phyloP scores from a whole-genome alignment of 495 filamentous ascomycete species.

The Jackrogersella multiformis region DNA sequence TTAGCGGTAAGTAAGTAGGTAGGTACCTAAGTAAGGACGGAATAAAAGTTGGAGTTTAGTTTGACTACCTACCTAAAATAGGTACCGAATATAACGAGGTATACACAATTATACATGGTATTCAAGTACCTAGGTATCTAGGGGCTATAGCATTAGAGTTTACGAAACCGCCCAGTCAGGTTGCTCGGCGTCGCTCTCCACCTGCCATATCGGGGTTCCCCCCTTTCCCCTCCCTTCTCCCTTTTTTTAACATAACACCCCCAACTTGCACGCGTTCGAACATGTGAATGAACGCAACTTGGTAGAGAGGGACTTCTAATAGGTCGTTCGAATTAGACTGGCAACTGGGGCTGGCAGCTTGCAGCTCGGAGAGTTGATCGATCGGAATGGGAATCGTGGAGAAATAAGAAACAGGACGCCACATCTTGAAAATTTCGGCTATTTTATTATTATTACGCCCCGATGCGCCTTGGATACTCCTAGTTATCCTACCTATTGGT shows the following conservation, averaged over 20 bases:
- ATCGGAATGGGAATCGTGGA: conserved; percentile 25
- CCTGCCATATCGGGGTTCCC: conserved; percentile 32
- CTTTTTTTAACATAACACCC: too few species aligned
- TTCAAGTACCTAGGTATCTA: too few species aligned
- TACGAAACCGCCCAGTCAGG: conserved; percentile 22
- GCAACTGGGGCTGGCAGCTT: neutral
- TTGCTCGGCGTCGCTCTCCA: conserved; percentile 24
- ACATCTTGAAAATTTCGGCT: neutral
- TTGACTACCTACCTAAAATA: too few species aligned
- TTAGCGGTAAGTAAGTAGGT: too few species aligned
- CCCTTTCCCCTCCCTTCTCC: neutral
- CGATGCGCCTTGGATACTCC: neutral
- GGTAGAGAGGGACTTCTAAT: neutral
- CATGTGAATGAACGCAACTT: too few species aligned
- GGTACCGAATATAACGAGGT: too few species aligned
- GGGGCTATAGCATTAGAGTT: conserved; percentile 4
- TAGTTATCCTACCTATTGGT: neutral
- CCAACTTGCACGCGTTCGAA: conserved; percentile 29
- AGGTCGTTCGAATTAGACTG: neutral
- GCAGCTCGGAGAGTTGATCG: conserved; percentile 27
- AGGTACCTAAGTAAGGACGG: neutral
- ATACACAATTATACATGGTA: too few species aligned
- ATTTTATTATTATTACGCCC: neutral
- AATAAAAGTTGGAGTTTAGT: neutral
- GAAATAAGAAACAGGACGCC: conserved; percentile 28